Conservation (phyloP, 306 rosid genomes). For the Fagus sylvatica region DNA sequence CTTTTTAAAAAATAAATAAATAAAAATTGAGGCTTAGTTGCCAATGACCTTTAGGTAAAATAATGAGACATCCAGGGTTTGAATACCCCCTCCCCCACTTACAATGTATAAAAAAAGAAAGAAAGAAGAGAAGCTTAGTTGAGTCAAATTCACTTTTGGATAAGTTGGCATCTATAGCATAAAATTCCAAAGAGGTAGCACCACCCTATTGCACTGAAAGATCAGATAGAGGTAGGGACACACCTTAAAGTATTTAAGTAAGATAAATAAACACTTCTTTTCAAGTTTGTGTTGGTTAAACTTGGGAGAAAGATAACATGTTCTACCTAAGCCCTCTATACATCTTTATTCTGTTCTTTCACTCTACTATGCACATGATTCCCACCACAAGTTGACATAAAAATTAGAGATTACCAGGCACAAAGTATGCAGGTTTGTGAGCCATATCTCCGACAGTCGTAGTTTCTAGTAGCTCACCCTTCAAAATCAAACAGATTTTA, state of each 20-base stretch:
- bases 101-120: too few species aligned
- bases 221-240: not conserved
- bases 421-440: constrained; percentile 97
- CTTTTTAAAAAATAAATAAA: not conserved
- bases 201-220: not conserved
- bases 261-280: not conserved
- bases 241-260: not conserved
- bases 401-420: constrained; percentile 72
- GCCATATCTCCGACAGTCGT: constrained; percentile 92
- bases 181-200: not conserved
- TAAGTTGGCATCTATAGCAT: not conserved
- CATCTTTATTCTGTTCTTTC: not conserved
- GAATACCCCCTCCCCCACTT: too few species aligned
- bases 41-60: too few species aligned
- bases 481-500: constrained; percentile 69
- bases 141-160: not conserved
- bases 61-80: too few species aligned
- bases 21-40: too few species aligned
- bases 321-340: not conserved
- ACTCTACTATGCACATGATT: not conserved
- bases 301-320: not conserved
- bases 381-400: constrained; percentile 20
- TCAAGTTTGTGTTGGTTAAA: not conserved
- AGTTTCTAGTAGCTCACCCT: constrained; percentile 91
- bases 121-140: too few species aligned